Evolutionary conservation across 1,284 basidiomycete species (phyloP).

Genomic region (Cutaneotrichosporon daszewskae): DNA sequence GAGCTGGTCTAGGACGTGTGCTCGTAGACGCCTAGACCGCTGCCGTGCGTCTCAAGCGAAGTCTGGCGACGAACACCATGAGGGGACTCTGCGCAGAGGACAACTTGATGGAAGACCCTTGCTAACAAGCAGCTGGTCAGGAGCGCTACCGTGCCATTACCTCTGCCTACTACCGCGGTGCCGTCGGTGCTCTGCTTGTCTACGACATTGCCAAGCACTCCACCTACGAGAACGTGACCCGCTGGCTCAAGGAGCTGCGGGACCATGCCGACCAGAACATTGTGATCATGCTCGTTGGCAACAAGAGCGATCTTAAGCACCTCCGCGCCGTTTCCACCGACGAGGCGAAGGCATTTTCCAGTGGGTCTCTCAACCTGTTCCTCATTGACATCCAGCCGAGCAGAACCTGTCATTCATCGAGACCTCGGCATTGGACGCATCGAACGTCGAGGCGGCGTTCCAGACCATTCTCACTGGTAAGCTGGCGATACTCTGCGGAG

Average conservation of each 20-base stretch:
- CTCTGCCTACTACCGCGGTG: slow-evolving; percentile 97
- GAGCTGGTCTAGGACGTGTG: no score
- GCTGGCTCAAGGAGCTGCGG: slow-evolving; percentile 97
- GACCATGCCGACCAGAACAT: slow-evolving; percentile 91
- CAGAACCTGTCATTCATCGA: slow-evolving; percentile 94
- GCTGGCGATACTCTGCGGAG: slow-evolving; percentile 19
- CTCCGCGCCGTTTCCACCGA: slow-evolving; percentile 93
- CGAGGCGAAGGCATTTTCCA: slow-evolving; percentile 73
- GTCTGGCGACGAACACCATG: no score
- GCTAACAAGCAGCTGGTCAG: slow-evolving; percentile 70
- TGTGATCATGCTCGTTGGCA: slow-evolving; percentile 89
- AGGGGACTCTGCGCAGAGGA: background rate
- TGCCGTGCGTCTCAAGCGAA: no score
- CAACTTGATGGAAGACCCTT: background rate
- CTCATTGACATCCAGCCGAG: slow-evolving; percentile 51
- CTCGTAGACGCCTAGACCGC: no score
- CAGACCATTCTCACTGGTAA: slow-evolving; percentile 90
- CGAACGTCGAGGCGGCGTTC: slow-evolving; percentile 95
- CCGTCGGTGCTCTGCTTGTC: slow-evolving; percentile 85
- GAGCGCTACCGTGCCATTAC: slow-evolving; percentile 99
- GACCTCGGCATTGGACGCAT: slow-evolving; percentile 98
- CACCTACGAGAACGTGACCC: slow-evolving; percentile 90
- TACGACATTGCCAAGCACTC: slow-evolving; percentile 94
- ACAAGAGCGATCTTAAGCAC: slow-evolving; percentile 98
- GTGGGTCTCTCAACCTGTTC: slow-evolving; percentile 52